Percentiles rank a stretch among this genome's conserved stretches.
Evolutionary conservation across 1,284 basidiomycete genomes (phyloP).

Genomic region (Fomes fomentarius): DNA sequence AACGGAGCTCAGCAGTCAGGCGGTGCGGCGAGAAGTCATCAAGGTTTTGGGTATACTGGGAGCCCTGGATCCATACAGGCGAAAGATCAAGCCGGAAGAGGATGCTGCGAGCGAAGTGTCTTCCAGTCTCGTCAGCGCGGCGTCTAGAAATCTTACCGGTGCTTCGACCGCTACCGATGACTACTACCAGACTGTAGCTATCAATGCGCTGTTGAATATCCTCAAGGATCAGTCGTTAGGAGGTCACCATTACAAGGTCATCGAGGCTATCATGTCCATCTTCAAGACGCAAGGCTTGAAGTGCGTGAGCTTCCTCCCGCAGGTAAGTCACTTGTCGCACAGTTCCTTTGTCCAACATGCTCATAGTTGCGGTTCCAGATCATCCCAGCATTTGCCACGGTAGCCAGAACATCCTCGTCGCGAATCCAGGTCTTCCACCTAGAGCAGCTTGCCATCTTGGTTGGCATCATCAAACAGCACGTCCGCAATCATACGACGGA

Average conservation of each 20-base stretch:
- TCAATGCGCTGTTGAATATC: slow-evolving; percentile 88
- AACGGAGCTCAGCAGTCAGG: slow-evolving; percentile 72
- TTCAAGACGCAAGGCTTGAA: slow-evolving; percentile 98
- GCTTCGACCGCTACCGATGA: slow-evolving; percentile 78
- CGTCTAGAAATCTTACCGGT: slow-evolving; percentile 30
- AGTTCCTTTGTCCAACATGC: not conserved
- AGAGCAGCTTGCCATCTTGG: slow-evolving; percentile 95
- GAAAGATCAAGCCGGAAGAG: slow-evolving; percentile 84
- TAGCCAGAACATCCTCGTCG: slow-evolving; percentile 84
- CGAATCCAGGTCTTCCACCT: slow-evolving; percentile 93
- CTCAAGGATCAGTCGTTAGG: slow-evolving; percentile 88
- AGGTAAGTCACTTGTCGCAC: slow-evolving; percentile 66
- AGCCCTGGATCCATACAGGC: slow-evolving; percentile 96
- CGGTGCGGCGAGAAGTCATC: slow-evolving; percentile 88
- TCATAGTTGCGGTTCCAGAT: slow-evolving; percentile 60
- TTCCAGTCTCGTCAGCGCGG: slow-evolving; percentile 60
- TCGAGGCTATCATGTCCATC: slow-evolving; percentile 99
- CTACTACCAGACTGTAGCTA: slow-evolving; percentile 97
- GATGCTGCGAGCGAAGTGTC: slow-evolving; percentile 75
- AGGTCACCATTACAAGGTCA: slow-evolving; percentile 89
- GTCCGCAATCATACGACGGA: slow-evolving; percentile 90
- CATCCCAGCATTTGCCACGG: slow-evolving; percentile 92
- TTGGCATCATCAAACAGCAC: slow-evolving; percentile 98
- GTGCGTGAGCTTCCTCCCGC: slow-evolving; percentile 94
- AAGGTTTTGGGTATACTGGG: slow-evolving; percentile 96